Base-by-base conservation (phyloP, 2,329 filamentous ascomycete genomes). In the Scedosporium aurantiacum region DNA sequence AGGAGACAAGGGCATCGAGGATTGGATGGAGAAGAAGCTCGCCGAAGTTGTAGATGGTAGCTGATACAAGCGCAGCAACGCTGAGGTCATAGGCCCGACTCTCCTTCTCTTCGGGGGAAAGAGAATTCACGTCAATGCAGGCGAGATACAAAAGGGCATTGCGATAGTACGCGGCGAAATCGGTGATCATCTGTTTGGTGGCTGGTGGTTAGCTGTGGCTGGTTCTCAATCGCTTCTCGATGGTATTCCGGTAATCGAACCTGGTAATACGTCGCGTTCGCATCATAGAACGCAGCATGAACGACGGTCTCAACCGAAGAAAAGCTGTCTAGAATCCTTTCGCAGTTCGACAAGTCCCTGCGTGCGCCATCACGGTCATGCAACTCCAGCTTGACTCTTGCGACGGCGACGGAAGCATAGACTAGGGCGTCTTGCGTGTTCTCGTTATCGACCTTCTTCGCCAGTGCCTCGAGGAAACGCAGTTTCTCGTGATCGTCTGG, bases 31-130 rank as follows among this genome's bases (percentile, higher is more conserved):
- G 84, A 37, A 99, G 85, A n/a, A 99, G 87, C 79, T 99, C 94
- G 74, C 94, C 94, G 69, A 99, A 99, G 80, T 99, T 99, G 84
- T 99, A 97, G 78, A 97, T 99, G 69, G 86, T 90, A 70, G 93
- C 90, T 58, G 92, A 97, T 45, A 97, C 89, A 7, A 99, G 82
- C 8, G 94, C 94, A 28, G 94, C 91, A 60, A 97, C 87, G 70
- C 89, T 89, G 64, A 99, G 86, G 73, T 97, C 91, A 76, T 96
- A 96, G 54, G 94, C 94, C 68, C 93, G 87, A 63, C 82, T 83
- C 72, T 87, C 87, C 68, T 90, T 88, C 73, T 99, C 92, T 61
- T 82, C 79, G 60, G 85, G 78, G 52, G 86, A 81, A 62, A 99
- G 81, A 61, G 88, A 82, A 63, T 85, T 81, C 65, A 97, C 78